phyloP scores from a whole-genome alignment of 768 basidiomycete genomes.

The Suillus subalutaceus region DNA sequence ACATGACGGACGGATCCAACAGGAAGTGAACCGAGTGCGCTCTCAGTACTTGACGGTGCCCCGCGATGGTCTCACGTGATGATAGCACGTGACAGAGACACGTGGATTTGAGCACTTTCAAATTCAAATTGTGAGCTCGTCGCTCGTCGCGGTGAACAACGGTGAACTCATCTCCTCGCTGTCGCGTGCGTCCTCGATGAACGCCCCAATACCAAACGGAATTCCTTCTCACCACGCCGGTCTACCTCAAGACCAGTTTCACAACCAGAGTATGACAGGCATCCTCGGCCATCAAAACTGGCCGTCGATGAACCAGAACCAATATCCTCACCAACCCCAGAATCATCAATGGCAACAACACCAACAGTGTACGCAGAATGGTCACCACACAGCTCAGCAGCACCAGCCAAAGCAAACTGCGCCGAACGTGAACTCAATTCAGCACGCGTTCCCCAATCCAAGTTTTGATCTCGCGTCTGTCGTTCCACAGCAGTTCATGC shows the following conservation, averaged over 20 bases:
- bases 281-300: slow-evolving; percentile 8
- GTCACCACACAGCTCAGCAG: slow-evolving; percentile 29
- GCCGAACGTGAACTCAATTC: slow-evolving; percentile 12
- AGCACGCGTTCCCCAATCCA: slow-evolving; percentile 13
- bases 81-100: slow-evolving; percentile 12
- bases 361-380: slow-evolving; percentile 39
- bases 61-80: slow-evolving; percentile 9
- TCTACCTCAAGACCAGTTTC: slow-evolving; percentile 28
- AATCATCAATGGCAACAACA: slow-evolving; percentile 31
- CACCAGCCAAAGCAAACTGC: slow-evolving; percentile 14
- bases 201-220: slow-evolving; percentile 14
- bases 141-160: slow-evolving; percentile 13
- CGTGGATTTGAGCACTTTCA: slow-evolving; percentile 3
- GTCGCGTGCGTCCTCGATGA: neutral
- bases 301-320: slow-evolving; percentile 26
- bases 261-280: slow-evolving; percentile 17
- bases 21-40: neutral
- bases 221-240: slow-evolving; percentile 17
- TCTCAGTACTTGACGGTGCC: neutral
- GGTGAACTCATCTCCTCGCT: slow-evolving; percentile 9
- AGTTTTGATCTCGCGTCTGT: slow-evolving; percentile 37
- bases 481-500: slow-evolving; percentile 56
- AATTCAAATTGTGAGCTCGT: neutral
- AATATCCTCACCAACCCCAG: slow-evolving; percentile 25
- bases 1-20: slow-evolving; percentile 23